Percentiles rank a stretch among this genome's conserved stretches.
phyloP scores from a whole-genome alignment of 2,329 filamentous ascomycete genomes.

The Diplodia mutila region DNA sequence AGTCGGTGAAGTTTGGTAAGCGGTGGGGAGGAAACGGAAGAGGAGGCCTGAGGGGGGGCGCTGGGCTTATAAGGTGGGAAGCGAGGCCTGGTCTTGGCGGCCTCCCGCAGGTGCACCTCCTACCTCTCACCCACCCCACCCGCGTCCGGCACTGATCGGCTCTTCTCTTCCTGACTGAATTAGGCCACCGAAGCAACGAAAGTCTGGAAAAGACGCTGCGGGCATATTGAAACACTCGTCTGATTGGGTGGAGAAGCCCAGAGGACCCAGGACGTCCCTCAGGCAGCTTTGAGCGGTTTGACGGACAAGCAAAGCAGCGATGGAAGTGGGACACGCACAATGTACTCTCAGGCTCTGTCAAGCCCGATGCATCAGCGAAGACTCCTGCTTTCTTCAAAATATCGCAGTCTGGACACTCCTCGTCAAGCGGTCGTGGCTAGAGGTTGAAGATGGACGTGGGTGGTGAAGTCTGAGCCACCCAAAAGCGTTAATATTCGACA shows the following conservation, averaged over 20 bases:
- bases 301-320: neutral
- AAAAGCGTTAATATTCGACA: neutral
- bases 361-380: neutral
- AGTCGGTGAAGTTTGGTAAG: neutral
- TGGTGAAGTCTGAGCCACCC: neutral
- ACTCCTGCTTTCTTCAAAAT: neutral
- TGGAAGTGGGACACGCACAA: neutral
- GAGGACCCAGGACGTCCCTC: neutral
- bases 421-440: neutral
- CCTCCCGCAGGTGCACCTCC: constrained; percentile 18
- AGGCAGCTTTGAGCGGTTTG: neutral
- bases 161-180: neutral
- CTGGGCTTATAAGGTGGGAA: constrained; percentile 19
- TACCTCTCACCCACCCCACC: constrained; percentile 17
- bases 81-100: constrained; percentile 23
- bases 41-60: constrained; percentile 8
- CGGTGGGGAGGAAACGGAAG: neutral
- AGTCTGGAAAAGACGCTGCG: neutral
- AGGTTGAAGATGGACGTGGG: neutral
- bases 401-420: neutral
- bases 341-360: neutral
- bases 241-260: neutral
- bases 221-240: neutral
- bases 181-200: neutral
- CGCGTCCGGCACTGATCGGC: neutral